These are phyloP conservation scores for Orobanche coerulescens DNA, from an alignment of 257 asterid species.

Conservation along the genomic window DNA sequence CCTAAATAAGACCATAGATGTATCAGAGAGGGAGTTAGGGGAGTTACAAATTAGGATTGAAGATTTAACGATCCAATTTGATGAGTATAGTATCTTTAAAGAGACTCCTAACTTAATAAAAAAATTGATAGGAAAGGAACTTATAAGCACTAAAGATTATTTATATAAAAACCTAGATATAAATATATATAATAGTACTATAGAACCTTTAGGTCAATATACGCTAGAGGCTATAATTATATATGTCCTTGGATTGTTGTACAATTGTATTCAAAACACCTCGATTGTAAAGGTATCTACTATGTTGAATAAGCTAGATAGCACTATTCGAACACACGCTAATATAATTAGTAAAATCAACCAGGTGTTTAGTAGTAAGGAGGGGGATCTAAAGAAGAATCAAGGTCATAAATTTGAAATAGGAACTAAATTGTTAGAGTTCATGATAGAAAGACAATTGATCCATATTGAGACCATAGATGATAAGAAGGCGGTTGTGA, in stretches of 20 bases:
- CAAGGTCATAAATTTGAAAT: background rate
- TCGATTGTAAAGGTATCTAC: conserved; percentile 16
- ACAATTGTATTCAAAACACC: background rate
- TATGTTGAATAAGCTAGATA: conserved; percentile 16
- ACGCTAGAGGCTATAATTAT: background rate
- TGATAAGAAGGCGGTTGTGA: conserved; percentile 6
- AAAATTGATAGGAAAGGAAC: background rate
- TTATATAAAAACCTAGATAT: conserved; percentile 8
- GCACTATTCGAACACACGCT: background rate
- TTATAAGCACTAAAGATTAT: background rate
- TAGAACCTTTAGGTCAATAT: too few species aligned
- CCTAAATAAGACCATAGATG: background rate
- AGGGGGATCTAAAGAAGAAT: background rate
- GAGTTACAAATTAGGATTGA: background rate
- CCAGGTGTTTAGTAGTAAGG: background rate
- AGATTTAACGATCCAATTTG: background rate
- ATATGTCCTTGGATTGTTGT: conserved; percentile 17
- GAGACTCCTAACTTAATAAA: conserved; percentile 5
- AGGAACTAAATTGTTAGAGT: background rate
- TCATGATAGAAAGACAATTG: background rate
- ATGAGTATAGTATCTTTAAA: background rate
- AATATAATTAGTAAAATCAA: background rate
- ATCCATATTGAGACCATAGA: background rate
- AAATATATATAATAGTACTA: too few species aligned
- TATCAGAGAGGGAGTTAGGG: background rate